Evolutionary conservation across 768 basidiomycete species (phyloP), one percentile per base, ranked within the genome.

Genomic region (Leucocoprinus leucothites): DNA sequence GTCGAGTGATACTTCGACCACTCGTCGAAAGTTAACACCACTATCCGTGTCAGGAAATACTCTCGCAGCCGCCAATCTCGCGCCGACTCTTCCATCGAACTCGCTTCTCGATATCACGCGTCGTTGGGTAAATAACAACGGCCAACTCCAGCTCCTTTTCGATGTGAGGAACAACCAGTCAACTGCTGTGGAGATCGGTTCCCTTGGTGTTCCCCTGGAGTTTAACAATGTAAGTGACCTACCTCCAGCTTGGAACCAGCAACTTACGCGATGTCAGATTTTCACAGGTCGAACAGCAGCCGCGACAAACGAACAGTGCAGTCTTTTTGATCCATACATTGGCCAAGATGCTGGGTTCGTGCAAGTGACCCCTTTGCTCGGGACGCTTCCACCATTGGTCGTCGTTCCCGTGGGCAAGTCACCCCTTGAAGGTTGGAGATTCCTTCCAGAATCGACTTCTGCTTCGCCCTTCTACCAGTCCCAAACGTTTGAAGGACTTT

Each of bases 401-500:
- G 79, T 82, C 3, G 60, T 74, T 5, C 80, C 80, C 0, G 74
- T 72, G 19, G 73, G 69, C 0, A 65, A 69, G 42, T 75, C 75
- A 7, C 81, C 82, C n/a, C 65, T 83, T 18, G 82, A 83, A 64
- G 82, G 81, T 22, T 83, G 81, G 81, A 70, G 81, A 28, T 82
- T 82, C 63, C 74, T 83, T 49, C 72, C 76, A 2, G 81, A 82
- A 61, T 71, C 73, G 19, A 81, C 79, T 0, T 67, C 72, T 2
- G 69, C 65, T 1, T 58, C 74, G 1, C 77, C 78, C 1, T 77
- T 67, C 55, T 83, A 83, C 59, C 81, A 82, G 59, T 81, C 80
- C 1, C 82, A 83, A 61, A 83, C 82, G 0, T 83, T 83, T 60
- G 82, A 83, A 60, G 82, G 74, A 0, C 62, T 82, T 13, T 81